Conservation (phyloP, 106 monocot genomes). For the Alisma plantagoaquatica region DNA sequence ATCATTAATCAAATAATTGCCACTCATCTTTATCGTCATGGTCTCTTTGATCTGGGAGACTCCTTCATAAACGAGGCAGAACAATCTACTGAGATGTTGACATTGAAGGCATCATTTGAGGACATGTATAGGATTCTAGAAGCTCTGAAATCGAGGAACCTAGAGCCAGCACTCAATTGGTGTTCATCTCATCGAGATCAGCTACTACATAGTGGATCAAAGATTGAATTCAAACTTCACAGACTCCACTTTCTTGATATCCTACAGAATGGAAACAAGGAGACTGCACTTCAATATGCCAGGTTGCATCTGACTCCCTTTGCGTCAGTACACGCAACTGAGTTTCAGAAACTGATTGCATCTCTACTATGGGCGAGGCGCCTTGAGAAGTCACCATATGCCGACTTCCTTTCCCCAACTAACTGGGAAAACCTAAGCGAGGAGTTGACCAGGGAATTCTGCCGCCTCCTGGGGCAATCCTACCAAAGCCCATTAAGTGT, state of each 20-base stretch:
- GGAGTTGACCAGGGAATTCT: constrained; percentile 23
- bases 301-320: constrained; percentile 50
- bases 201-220: constrained; percentile 43
- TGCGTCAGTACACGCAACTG: constrained; percentile 39
- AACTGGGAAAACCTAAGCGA: constrained; percentile 47
- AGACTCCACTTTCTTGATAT: constrained; percentile 76
- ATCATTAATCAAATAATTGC: constrained; percentile 74
- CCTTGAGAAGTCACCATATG: constrained; percentile 73
- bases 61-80: constrained; percentile 45
- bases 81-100: constrained; percentile 21
- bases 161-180: constrained; percentile 81
- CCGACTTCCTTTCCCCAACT: constrained; percentile 38
- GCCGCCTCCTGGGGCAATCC: constrained; percentile 20
- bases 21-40: constrained; percentile 72
- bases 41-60: constrained; percentile 87
- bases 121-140: constrained; percentile 61
- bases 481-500: constrained; percentile 19
- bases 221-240: constrained; percentile 91
- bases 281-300: constrained; percentile 63
- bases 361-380: constrained; percentile 69
- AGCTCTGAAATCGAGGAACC: constrained; percentile 43
- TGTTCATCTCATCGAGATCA: constrained; percentile 25
- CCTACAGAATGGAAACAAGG: constrained; percentile 38
- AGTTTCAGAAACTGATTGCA: constrained; percentile 73
- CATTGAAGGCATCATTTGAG: constrained; percentile 45